Evolutionary conservation across 2,329 filamentous ascomycete species (phyloP).

Genomic region (Alternaria panax): DNA sequence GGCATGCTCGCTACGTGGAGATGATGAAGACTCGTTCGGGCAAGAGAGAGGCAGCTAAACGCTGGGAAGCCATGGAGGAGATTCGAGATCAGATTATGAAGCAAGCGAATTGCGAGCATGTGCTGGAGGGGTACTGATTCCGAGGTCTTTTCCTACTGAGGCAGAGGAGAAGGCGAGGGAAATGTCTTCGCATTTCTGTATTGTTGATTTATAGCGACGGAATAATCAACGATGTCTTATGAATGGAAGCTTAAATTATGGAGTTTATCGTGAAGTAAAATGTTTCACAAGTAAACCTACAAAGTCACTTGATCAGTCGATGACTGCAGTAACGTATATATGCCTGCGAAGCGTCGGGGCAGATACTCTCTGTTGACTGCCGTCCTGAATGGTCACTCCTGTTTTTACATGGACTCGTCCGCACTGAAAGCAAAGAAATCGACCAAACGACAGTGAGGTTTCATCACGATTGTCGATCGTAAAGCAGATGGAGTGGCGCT

Average conservation of each 20-base stretch:
- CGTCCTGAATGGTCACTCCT: too few relatives aligned
- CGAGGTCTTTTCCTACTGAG: too few relatives aligned
- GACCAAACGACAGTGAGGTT: neutral
- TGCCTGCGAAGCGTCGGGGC: too few relatives aligned
- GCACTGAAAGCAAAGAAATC: neutral
- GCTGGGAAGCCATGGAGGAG: constrained; percentile 22
- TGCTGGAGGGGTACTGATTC: constrained; percentile 3
- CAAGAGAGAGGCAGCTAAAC: constrained; percentile 20
- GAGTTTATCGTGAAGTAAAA: neutral
- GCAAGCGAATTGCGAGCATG: constrained; percentile 19
- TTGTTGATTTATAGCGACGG: neutral
- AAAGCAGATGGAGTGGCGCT: neutral
- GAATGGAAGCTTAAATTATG: neutral
- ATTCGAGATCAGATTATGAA: constrained; percentile 8
- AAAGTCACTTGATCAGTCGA: neutral
- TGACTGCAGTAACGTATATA: neutral
- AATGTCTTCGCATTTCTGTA: neutral
- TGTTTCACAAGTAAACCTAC: neutral
- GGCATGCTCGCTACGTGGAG: constrained; percentile 14
- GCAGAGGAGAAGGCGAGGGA: neutral
- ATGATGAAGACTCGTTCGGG: constrained; percentile 33
- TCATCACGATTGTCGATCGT: neutral
- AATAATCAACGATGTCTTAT: neutral
- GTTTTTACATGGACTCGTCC: too few relatives aligned
- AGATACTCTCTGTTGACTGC: too few relatives aligned